A percentile compares a stretch with the other conserved stretches of the same genome.
phyloP scores from a whole-genome alignment of 805 yeast species.

The Metschnikowia gruessii region DNA sequence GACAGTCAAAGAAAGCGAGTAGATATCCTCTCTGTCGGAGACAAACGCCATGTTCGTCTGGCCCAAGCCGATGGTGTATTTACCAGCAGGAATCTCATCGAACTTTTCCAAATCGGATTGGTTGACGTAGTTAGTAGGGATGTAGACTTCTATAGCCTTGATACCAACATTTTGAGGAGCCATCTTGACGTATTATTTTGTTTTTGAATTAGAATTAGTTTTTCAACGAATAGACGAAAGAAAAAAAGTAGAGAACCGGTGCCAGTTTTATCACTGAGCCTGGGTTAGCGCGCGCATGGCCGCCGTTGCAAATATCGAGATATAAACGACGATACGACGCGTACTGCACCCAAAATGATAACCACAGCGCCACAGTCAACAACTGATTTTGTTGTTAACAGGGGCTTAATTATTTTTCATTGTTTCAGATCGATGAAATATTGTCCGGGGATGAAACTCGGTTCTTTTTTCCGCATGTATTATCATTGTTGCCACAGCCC shows the following conservation, averaged over 20 bases:
- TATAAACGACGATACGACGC: conserved; percentile 16
- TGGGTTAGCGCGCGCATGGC: conserved; percentile 6
- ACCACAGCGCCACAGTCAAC: not conserved
- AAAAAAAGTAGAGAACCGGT: not conserved
- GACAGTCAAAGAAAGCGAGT: conserved; percentile 91
- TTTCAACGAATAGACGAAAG: not conserved
- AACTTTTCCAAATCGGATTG: conserved; percentile 83
- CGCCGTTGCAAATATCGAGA: conserved; percentile 7
- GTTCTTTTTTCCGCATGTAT: not conserved
- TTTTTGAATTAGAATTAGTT: not conserved
- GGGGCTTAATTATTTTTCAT: not conserved
- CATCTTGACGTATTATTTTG: conserved; percentile 10
- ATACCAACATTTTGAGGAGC: conserved; percentile 87
- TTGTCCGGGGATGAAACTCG: not conserved
- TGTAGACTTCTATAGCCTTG: conserved; percentile 90
- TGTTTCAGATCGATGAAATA: not conserved
- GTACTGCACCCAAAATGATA: conserved; percentile 4
- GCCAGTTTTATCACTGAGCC: conserved; percentile 1
- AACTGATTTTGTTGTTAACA: not conserved
- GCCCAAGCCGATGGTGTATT: conserved; percentile 97
- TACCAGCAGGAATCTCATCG: conserved; percentile 88
- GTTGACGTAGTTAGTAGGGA: conserved; percentile 79
- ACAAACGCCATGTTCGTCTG: conserved; percentile 98
- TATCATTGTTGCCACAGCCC: not conserved
- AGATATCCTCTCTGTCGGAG: conserved; percentile 95